phyloP scores from a whole-genome alignment of 768 basidiomycete genomes.

The Punctularia strigosozonata region DNA sequence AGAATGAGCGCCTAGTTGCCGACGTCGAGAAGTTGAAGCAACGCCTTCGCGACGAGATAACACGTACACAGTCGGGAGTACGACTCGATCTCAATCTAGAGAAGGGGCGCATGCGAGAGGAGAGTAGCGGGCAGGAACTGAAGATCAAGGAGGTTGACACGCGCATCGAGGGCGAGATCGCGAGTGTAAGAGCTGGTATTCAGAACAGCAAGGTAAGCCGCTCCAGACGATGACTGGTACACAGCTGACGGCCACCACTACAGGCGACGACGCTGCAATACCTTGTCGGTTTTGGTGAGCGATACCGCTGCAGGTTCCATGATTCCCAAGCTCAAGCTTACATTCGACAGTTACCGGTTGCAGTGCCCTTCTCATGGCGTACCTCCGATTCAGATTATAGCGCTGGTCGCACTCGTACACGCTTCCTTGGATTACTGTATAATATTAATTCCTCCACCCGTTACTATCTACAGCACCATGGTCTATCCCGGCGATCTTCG shows the following conservation, averaged over 20 bases:
- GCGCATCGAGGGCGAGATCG: slow-evolving; percentile 92
- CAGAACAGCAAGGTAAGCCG: slow-evolving; percentile 66
- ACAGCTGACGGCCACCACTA: not conserved
- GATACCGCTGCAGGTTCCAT: not conserved
- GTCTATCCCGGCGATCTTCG: too few species aligned
- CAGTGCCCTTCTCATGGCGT: slow-evolving; percentile 80
- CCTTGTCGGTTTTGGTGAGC: slow-evolving; percentile 75
- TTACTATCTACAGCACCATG: too few species aligned
- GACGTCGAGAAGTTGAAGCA: slow-evolving; percentile 96
- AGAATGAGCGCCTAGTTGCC: slow-evolving; percentile 84
- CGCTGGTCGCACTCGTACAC: not conserved
- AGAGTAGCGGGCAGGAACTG: slow-evolving; percentile 80
- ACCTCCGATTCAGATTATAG: slow-evolving; percentile 55
- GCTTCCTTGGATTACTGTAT: too few species aligned
- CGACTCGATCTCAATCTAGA: slow-evolving; percentile 91
- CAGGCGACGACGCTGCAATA: slow-evolving; percentile 83
- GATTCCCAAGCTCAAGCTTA: slow-evolving; percentile 5
- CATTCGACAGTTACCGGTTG: slow-evolving; percentile 64
- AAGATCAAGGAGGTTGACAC: slow-evolving; percentile 99
- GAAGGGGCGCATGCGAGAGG: slow-evolving; percentile 92
- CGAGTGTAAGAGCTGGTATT: slow-evolving; percentile 69
- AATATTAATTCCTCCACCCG: too few species aligned
- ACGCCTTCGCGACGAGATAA: slow-evolving; percentile 83
- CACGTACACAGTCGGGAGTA: slow-evolving; percentile 86
- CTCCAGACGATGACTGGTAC: not conserved